These are phyloP conservation scores for Astrephomene gubernaculifera DNA, from an alignment of 139 green algal species.

Conservation along the genomic window DNA sequence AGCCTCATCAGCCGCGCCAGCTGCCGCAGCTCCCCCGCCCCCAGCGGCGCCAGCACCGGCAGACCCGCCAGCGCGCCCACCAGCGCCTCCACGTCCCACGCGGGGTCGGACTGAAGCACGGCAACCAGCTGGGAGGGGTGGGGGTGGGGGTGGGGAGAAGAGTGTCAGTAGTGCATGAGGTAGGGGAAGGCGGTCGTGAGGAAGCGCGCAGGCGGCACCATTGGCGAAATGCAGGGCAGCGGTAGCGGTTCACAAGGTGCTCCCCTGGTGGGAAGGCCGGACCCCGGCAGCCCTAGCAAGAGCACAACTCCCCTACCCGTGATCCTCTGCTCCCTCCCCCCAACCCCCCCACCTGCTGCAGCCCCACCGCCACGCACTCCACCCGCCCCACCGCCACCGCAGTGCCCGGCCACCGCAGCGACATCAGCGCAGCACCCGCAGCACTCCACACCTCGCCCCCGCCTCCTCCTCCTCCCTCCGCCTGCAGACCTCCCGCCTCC, in stretches of 20 bases:
- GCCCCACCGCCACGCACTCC: slow-evolving; percentile 10
- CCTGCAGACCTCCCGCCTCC: too few species aligned
- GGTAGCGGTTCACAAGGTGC: not conserved
- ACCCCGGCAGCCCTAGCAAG: not conserved
- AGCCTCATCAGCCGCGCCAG: slow-evolving; percentile 35
- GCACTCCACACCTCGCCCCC: too few species aligned
- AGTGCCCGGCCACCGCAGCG: slow-evolving; percentile 11
- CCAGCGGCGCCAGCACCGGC: slow-evolving; percentile 31
- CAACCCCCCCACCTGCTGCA: slow-evolving; percentile 15
- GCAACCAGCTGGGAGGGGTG: not conserved
- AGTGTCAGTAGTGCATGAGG: not conserved
- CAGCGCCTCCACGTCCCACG: slow-evolving; percentile 42
- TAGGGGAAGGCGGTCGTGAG: not conserved
- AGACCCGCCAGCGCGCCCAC: slow-evolving; percentile 16
- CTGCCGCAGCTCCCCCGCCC: slow-evolving; percentile 13
- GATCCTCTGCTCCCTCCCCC: not conserved
- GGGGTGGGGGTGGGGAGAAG: not conserved
- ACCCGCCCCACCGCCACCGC: slow-evolving; percentile 17
- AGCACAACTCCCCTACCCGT: not conserved
- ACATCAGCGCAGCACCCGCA: not conserved
- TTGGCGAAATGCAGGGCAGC: not conserved
- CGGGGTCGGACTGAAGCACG: not conserved
- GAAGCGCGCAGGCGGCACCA: not conserved
- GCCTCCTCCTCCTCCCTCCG: too few species aligned
- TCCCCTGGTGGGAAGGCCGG: not conserved